Evolutionary conservation across 306 rosid species (phyloP), one percentile per base, ranked within the genome.

Genomic region (Rosa persica): DNA sequence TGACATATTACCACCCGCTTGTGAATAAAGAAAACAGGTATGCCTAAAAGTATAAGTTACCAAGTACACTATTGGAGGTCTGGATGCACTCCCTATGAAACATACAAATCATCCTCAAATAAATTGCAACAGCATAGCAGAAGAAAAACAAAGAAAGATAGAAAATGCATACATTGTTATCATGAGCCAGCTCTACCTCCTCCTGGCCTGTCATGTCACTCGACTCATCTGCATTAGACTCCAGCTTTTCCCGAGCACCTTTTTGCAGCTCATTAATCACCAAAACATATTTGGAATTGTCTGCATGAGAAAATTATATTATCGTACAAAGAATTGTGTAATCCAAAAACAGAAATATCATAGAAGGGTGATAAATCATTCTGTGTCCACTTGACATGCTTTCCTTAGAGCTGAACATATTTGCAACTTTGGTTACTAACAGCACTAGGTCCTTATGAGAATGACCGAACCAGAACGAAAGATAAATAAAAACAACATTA

Each of bases 201-300:
- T 87, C 92, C 74, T 84, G 86, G 44, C 62, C 86, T 0, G 76
- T 69, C 78, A 70, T 46, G 44, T 70, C 86, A 89, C 47, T 88
- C 39, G 87, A 64, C 57, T 82, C 88, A 43, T 90, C 89, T 76
- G 20, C 76, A 72, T 51, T 22, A 9, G 80, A 48, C 65, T 90
- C 88, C 36, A 78, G 78, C 80, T 89, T 89, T 30, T 79, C 84
- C 85, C 85, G 81, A 46, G 76, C 75, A 67, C 55, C 84, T 89
- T 85, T 84, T 80, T 85, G 82, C 85, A 89, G 83, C 71, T 67
- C 84, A 81, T 88, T 91, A 65, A 92, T 85, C 77, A 87, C 76
- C 67, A 62, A 60, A 48, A 86, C 71, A 73, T 82, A 91, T 67
- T 83, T 92, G 72, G 89, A 78, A 70, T 78, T 81, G 82, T 89